Evolutionary conservation across 768 basidiomycete species (phyloP).

Genomic region (Rhodosporidiobolus sp.): DNA sequence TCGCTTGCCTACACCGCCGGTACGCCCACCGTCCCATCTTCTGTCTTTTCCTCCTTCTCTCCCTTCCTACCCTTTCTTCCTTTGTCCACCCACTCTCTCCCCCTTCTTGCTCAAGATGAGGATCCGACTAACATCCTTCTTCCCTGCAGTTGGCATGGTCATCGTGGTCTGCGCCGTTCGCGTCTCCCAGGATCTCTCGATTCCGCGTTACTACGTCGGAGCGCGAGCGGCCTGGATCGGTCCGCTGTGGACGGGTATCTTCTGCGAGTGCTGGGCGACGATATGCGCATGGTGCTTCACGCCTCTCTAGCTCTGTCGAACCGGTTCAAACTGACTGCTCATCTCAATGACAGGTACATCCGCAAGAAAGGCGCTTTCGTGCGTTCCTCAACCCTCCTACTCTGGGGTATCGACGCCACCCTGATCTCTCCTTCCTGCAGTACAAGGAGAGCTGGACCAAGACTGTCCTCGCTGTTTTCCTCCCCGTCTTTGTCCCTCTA

Average conservation of each 20-base stretch:
- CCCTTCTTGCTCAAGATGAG: too few relatives aligned
- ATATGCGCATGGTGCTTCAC: constrained; percentile 5
- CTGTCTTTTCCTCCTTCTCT: neutral
- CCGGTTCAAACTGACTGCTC: neutral
- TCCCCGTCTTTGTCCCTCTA: constrained; percentile 12
- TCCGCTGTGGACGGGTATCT: constrained; percentile 9
- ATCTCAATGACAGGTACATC: constrained; percentile 15
- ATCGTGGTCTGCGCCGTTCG: constrained; percentile 4
- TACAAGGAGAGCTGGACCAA: constrained; percentile 1
- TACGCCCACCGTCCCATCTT: neutral
- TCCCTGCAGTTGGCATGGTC: constrained; percentile 11
- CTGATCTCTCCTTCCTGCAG: neutral
- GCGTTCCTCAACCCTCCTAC: neutral
- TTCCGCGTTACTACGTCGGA: neutral
- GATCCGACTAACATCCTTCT: too few relatives aligned
- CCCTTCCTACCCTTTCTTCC: too few relatives aligned
- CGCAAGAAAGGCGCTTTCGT: constrained; percentile 20
- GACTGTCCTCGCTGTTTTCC: neutral
- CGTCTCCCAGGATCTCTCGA: neutral
- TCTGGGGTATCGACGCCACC: neutral
- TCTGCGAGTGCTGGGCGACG: constrained; percentile 24
- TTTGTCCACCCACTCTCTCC: too few relatives aligned
- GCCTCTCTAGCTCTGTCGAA: neutral
- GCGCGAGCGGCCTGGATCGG: neutral
- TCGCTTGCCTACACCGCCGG: constrained; percentile 8